Percentiles rank a stretch among this genome's conserved stretches.
These are phyloP conservation scores for Hibiscus trionum DNA, from an alignment of 345 rosid species.

Conservation along the genomic window DNA sequence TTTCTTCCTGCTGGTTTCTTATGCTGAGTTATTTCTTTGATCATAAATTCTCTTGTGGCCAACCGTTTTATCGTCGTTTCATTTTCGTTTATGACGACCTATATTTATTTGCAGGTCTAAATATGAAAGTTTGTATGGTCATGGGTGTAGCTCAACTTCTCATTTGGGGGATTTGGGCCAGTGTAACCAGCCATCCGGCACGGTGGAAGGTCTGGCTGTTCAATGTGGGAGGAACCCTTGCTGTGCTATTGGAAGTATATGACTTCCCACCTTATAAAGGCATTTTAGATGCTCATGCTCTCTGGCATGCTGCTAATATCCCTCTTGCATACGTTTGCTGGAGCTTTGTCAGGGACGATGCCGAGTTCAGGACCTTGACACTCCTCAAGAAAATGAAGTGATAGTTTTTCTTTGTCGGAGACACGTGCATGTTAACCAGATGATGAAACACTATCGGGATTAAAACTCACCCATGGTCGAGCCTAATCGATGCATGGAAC, in stretches of 20 bases:
- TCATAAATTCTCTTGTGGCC: not conserved
- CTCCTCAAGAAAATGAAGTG: conserved; percentile 51
- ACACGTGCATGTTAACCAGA: conserved; percentile 1
- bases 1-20: not conserved
- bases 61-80: not conserved
- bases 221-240: conserved; percentile 36
- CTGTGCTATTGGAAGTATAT: conserved; percentile 46
- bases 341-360: conserved; percentile 28
- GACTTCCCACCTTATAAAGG: conserved; percentile 80
- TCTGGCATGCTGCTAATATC: conserved; percentile 62
- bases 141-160: conserved; percentile 63
- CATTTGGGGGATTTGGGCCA: conserved; percentile 84
- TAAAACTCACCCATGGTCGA: conserved; percentile 3
- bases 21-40: not conserved
- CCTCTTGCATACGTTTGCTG: conserved; percentile 77
- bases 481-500: not conserved
- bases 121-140: conserved; percentile 53
- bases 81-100: not conserved
- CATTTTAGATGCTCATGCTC: conserved; percentile 64
- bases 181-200: conserved; percentile 55
- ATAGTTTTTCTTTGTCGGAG: conserved; percentile 19
- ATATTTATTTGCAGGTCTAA: conserved; percentile 42
- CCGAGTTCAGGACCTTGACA: conserved; percentile 14
- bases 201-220: conserved; percentile 73
- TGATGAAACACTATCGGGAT: not conserved